Evolutionary conservation across 1,284 basidiomycete genomes (phyloP), one percentile per base, ranked within the genome.

Genomic region (Moesziomyces parantarcticus): DNA sequence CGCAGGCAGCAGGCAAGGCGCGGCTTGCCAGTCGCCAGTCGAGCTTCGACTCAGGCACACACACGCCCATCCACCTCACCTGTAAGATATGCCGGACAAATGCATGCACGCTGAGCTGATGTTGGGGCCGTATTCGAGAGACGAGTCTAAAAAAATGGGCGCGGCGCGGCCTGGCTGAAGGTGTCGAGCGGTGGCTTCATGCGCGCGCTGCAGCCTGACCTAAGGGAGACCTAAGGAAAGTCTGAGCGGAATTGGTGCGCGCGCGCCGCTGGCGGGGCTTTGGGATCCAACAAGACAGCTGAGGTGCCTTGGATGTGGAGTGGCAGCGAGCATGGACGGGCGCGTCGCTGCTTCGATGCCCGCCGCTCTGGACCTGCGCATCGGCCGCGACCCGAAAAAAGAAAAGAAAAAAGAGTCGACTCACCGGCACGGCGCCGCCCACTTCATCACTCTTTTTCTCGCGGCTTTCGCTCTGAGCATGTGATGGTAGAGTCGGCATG

Each of bases 71-170:
- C 3, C 40, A 42, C 3, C 7, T 9, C 9, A 20, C n/a, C n/a
- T n/a, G 40, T 9, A 11, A 18, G 40, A 20, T 9, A 4, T 18
- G 23, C 1, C 14, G 3, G 45, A 9, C 18, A 45, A 18, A 14
- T 34, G 3, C 25, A 56, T 62, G 59, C 59, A 51, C 41, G 59
- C 52, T 62, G 59, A 56, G 59, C 59, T 51, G 53, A 62, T 62
- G 34, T 5, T 36, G 34, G 4, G 34, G 34, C 34, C 4, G 14
- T 6, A 7, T 14, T 36, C 10, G 14, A 36, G 34, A 42, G 40
- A 41, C 49, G 39, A 50, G 39, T 42, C 34, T 36, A 36, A 26
- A 51, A 51, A 42, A 42, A 10, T 50, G 13, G 26, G 25, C 25
- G 29, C 29, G 8, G 29, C 29, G 29, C 29, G 29, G n/a, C n/a